Evolutionary conservation across 352 stramenopile species (phyloP).

Genomic region (Globisporangium spinosum): DNA sequence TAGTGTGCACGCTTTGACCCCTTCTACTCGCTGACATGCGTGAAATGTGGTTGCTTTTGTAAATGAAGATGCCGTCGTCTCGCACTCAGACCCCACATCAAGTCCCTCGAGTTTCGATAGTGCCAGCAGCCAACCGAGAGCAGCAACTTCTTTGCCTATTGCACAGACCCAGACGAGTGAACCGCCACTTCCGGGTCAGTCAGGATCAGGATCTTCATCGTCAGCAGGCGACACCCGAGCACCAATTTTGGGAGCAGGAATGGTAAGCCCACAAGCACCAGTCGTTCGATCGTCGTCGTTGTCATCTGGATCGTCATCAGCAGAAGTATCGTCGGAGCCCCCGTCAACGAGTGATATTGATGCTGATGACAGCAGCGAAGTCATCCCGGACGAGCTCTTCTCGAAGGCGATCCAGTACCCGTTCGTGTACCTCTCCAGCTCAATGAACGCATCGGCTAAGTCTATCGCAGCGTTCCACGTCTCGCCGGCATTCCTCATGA

Average conservation of each 20-base stretch:
- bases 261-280: neutral
- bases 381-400: neutral
- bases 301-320: neutral
- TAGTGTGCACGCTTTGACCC: neutral
- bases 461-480: constrained; percentile 5
- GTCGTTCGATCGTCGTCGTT: neutral
- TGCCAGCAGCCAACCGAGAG: neutral
- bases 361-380: neutral
- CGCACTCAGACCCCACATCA: neutral
- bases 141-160: neutral
- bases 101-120: neutral
- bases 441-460: constrained; percentile 1
- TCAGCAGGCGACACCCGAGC: too few relatives aligned
- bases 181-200: neutral
- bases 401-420: neutral
- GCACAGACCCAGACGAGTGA: neutral
- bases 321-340: neutral
- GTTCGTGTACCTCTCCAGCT: constrained; percentile 5
- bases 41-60: neutral
- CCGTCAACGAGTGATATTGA: neutral
- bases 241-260: neutral
- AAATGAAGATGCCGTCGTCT: neutral
- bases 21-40: neutral
- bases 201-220: neutral
- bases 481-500: neutral